Evolutionary conservation across 2,329 filamentous ascomycete species (phyloP).

Genomic region (Parascedosporium putredinis): DNA sequence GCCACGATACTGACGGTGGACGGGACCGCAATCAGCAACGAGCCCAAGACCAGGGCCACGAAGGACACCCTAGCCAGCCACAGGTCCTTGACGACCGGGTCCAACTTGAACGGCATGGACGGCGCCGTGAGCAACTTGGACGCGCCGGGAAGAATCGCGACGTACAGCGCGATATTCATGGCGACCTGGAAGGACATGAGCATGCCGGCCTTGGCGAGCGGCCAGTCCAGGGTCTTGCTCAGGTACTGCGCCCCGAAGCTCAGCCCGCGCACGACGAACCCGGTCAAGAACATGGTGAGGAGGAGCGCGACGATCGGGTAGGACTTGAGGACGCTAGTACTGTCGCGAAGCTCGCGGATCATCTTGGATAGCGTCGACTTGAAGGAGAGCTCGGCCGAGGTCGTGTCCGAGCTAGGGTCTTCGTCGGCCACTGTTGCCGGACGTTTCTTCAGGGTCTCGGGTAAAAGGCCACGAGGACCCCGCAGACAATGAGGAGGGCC

Average conservation of each 20-base stretch:
- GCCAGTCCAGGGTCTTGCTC: constrained; percentile 11
- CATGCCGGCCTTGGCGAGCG: constrained; percentile 15
- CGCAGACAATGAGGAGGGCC: not conserved
- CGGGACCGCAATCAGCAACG: constrained; percentile 13
- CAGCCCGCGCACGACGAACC: not conserved
- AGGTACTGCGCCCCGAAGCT: constrained; percentile 10
- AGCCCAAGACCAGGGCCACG: constrained; percentile 13
- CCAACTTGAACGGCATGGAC: not conserved
- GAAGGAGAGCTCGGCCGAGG: not conserved
- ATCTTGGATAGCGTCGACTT: not conserved
- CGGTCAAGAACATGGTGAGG: constrained; percentile 6
- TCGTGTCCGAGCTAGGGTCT: not conserved
- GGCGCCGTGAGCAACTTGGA: constrained; percentile 9
- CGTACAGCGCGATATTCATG: constrained; percentile 13
- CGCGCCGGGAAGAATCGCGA: constrained; percentile 12
- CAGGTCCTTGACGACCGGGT: constrained; percentile 13
- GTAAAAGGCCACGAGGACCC: not conserved
- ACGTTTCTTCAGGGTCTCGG: constrained; percentile 1
- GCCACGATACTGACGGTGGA: constrained; percentile 12
- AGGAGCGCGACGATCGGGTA: constrained; percentile 7
- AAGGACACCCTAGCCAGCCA: constrained; percentile 17
- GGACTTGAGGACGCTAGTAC: constrained; percentile 1
- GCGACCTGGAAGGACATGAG: constrained; percentile 15
- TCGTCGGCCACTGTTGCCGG: not conserved
- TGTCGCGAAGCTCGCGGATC: not conserved